Evolutionary conservation across 129 eudicot species (phyloP).

Genomic region (Centrapalus pauciflorus): DNA sequence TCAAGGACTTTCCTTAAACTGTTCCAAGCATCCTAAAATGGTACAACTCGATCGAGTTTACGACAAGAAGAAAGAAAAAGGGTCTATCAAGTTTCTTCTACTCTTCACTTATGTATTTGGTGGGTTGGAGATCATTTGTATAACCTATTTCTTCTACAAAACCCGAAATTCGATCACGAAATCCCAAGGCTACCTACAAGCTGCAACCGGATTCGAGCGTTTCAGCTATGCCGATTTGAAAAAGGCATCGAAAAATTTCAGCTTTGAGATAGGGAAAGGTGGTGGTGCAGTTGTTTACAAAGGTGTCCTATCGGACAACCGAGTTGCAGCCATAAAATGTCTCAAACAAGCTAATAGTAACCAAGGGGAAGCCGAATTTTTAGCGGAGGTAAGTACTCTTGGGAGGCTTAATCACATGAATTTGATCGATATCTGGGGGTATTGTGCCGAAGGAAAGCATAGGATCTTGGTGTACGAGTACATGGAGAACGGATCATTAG

Average conservation of each 20-base stretch:
- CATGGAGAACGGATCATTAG: constrained; percentile 39
- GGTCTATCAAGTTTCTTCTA: constrained; percentile 19
- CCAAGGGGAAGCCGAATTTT: constrained; percentile 41
- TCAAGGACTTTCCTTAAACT: constrained; percentile 8
- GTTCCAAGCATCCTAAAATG: background rate
- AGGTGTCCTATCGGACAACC: constrained; percentile 22
- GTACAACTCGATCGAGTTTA: constrained; percentile 22
- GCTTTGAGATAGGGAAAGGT: constrained; percentile 47
- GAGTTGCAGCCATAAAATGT: constrained; percentile 36
- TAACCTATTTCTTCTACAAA: constrained; percentile 15
- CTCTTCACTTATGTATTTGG: constrained; percentile 39
- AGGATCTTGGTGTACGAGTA: constrained; percentile 45
- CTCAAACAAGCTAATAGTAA: constrained; percentile 21
- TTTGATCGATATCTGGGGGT: constrained; percentile 44
- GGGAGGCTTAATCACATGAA: constrained; percentile 50
- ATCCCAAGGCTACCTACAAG: constrained; percentile 26
- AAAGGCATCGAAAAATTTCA: constrained; percentile 32
- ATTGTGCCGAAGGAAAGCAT: constrained; percentile 39
- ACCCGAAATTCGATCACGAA: background rate
- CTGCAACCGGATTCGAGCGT: constrained; percentile 37
- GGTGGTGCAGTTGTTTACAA: constrained; percentile 43
- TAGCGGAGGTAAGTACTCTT: constrained; percentile 36
- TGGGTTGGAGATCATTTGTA: constrained; percentile 29
- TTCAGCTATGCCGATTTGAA: constrained; percentile 36
- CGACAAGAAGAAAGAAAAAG: constrained; percentile 17